Percentiles rank a stretch among this genome's conserved stretches.
These are phyloP conservation scores for Fusarium xyrophilum DNA, from an alignment of 2,329 filamentous ascomycete species.

Conservation along the genomic window DNA sequence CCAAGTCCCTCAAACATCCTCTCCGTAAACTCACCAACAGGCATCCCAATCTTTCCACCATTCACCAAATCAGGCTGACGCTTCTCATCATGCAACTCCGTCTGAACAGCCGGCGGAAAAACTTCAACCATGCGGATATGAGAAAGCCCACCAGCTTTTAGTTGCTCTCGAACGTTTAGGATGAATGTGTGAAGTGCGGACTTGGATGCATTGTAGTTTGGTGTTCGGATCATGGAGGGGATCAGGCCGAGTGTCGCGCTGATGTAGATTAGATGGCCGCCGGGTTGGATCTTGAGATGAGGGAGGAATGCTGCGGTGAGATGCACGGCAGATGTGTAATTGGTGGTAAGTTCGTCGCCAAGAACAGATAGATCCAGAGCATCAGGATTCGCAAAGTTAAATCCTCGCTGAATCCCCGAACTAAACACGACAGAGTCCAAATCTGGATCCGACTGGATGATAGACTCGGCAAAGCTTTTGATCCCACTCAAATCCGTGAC, in stretches of 20 bases:
- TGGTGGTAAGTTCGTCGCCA: slow-evolving; percentile 38
- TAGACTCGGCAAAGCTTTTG: slow-evolving; percentile 24
- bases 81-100: slow-evolving; percentile 39
- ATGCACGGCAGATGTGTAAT: slow-evolving; percentile 41
- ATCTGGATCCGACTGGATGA: slow-evolving; percentile 28
- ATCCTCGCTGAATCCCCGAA: slow-evolving; percentile 59
- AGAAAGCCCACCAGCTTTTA: slow-evolving; percentile 11
- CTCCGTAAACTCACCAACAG: slow-evolving; percentile 51
- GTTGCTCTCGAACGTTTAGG: slow-evolving; percentile 32
- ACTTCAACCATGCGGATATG: slow-evolving; percentile 39
- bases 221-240: slow-evolving; percentile 34
- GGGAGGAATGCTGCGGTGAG: slow-evolving; percentile 42
- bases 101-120: slow-evolving; percentile 43
- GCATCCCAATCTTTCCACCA: slow-evolving; percentile 47
- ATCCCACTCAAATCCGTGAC: slow-evolving; percentile 52
- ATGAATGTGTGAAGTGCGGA: slow-evolving; percentile 40
- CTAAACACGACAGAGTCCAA: slow-evolving; percentile 62
- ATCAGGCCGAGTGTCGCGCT: slow-evolving; percentile 36
- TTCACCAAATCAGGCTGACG: slow-evolving; percentile 40
- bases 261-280: slow-evolving; percentile 35
- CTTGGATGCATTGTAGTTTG: slow-evolving; percentile 43
- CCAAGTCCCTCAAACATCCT: slow-evolving; percentile 42
- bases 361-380: slow-evolving; percentile 42
- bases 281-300: slow-evolving; percentile 29
- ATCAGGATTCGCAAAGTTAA: slow-evolving; percentile 42